phyloP scores from a whole-genome alignment of 768 basidiomycete species.

The Stropharia rugosoannulata region DNA sequence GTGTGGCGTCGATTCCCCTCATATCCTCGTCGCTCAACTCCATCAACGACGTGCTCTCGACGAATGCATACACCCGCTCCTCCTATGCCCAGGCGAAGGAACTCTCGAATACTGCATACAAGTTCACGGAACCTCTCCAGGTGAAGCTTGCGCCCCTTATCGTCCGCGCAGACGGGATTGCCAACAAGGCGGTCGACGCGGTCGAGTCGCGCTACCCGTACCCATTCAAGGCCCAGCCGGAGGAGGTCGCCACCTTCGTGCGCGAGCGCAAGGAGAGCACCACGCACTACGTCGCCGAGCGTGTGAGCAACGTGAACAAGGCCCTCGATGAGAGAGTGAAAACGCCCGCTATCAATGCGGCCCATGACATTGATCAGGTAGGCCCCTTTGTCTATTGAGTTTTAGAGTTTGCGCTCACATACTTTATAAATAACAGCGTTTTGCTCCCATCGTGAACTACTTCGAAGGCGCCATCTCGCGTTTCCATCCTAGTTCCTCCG shows the following conservation, averaged over 20 bases:
- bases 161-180: conserved; percentile 58
- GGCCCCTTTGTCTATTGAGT: conserved; percentile 17
- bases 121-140: conserved; percentile 65
- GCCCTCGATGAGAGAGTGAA: conserved; percentile 66
- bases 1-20: conserved; percentile 74
- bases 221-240: conserved; percentile 72
- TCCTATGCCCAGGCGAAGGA: conserved; percentile 67
- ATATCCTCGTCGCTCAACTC: conserved; percentile 63
- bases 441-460: conserved; percentile 73
- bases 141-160: conserved; percentile 67
- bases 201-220: conserved; percentile 75
- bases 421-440: conserved; percentile 40
- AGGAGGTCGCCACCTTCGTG: conserved; percentile 64
- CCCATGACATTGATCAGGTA: conserved; percentile 73
- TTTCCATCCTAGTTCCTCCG: conserved; percentile 37
- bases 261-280: conserved; percentile 56
- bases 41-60: conserved; percentile 57
- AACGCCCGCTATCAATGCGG: conserved; percentile 60
- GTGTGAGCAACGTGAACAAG: conserved; percentile 47
- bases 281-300: conserved; percentile 39
- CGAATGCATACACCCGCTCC: conserved; percentile 59
- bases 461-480: conserved; percentile 56
- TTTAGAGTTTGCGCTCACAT: not conserved
- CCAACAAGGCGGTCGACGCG: conserved; percentile 73
- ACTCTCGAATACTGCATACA: conserved; percentile 58